Conservation (phyloP, 2,329 filamentous ascomycete genomes). For the Byssothecium circinans region DNA sequence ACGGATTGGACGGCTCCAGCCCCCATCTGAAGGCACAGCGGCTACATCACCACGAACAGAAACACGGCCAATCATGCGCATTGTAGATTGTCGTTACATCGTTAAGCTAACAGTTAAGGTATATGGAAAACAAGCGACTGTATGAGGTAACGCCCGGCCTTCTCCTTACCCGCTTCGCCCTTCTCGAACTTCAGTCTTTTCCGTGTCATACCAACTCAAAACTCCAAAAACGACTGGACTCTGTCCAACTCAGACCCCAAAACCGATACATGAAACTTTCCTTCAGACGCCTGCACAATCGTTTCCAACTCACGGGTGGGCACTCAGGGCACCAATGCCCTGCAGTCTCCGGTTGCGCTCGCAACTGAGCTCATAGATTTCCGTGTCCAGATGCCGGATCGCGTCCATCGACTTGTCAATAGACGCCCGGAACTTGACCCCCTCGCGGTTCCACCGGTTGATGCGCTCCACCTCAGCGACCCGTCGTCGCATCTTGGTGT, state of each 20-base stretch:
- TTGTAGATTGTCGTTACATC: slow-evolving; percentile 34
- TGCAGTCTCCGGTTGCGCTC: slow-evolving; percentile 52
- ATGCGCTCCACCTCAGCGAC: slow-evolving; percentile 75
- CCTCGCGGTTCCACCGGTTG: slow-evolving; percentile 74
- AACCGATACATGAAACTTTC: slow-evolving; percentile 41
- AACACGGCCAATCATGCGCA: slow-evolving; percentile 37
- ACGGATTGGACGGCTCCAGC: slow-evolving; percentile 45
- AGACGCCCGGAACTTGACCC: slow-evolving; percentile 59
- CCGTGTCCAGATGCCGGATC: slow-evolving; percentile 69
- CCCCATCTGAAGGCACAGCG: slow-evolving; percentile 43
- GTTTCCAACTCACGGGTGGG: slow-evolving; percentile 37
- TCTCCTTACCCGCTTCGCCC: slow-evolving; percentile 31
- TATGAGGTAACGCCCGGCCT: slow-evolving; percentile 42
- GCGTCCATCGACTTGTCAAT: slow-evolving; percentile 71
- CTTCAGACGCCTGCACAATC: slow-evolving; percentile 32
- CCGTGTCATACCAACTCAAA: too few species aligned
- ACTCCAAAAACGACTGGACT: slow-evolving; percentile 38
- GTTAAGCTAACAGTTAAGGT: slow-evolving; percentile 32
- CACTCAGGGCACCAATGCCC: slow-evolving; percentile 33
- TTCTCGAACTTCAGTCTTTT: too few species aligned
- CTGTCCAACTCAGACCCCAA: slow-evolving; percentile 30
- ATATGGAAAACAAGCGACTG: slow-evolving; percentile 37
- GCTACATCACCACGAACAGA: slow-evolving; percentile 36
- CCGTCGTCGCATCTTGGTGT: slow-evolving; percentile 77
- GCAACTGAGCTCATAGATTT: slow-evolving; percentile 66